phyloP scores from a whole-genome alignment of 352 stramenopile genomes.

The Saprolegnia diclina region DNA sequence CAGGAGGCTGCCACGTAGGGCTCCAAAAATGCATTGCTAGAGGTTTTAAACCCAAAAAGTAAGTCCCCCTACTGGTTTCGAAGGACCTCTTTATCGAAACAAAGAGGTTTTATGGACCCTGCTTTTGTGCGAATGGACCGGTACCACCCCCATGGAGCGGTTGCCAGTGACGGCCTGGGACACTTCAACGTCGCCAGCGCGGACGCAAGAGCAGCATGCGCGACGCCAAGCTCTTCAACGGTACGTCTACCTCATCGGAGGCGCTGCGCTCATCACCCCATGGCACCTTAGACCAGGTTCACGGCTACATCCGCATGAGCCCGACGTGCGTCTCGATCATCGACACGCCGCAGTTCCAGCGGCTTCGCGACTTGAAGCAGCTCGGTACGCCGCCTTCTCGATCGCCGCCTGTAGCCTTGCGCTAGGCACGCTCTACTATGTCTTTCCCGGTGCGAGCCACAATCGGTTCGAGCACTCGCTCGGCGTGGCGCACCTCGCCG shows the following conservation, averaged over 20 bases:
- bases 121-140: too few species aligned
- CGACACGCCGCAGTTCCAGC: conserved; percentile 92
- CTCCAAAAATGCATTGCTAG: too few species aligned
- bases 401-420: conserved; percentile 33
- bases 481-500: conserved; percentile 91
- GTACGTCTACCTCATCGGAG: not conserved
- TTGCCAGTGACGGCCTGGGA: not conserved
- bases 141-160: too few species aligned
- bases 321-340: conserved; percentile 78
- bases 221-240: conserved; percentile 9
- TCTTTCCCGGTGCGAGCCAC: conserved; percentile 86
- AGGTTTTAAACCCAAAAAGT: too few species aligned
- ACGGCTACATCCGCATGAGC: conserved; percentile 77
- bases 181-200: not conserved
- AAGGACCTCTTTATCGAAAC: not conserved
- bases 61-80: too few species aligned
- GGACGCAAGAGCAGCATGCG: not conserved
- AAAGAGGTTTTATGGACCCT: not conserved
- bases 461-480: conserved; percentile 96
- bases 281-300: conserved; percentile 52
- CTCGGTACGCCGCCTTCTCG: conserved; percentile 58
- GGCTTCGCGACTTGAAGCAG: conserved; percentile 93
- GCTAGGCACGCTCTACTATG: conserved; percentile 60
- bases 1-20: too few species aligned
- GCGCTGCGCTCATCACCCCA: not conserved